A percentile compares a stretch with the other conserved stretches of the same genome.
Conservation (phyloP, 2,329 filamentous ascomycete species). For the Cladosporium sp. region DNA sequence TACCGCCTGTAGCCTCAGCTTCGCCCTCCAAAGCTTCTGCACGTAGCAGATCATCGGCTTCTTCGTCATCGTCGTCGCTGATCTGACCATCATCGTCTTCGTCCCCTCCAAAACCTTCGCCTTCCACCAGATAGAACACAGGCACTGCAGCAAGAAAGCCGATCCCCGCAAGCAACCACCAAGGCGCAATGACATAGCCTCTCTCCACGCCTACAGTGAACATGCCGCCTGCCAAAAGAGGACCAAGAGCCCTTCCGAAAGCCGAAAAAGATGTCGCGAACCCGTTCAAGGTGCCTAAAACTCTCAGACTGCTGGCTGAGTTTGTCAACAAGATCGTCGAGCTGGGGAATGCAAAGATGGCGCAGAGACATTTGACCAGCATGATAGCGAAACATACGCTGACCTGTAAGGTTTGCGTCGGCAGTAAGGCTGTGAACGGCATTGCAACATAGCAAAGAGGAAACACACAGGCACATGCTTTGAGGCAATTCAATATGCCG, state of each 20-base stretch:
- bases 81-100: conserved; percentile 32
- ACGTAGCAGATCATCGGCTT: conserved; percentile 19
- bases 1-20: conserved; percentile 20
- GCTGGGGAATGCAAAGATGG: conserved; percentile 84
- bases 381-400: conserved; percentile 61
- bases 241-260: conserved; percentile 73
- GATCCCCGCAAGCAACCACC: conserved; percentile 69
- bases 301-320: conserved; percentile 65
- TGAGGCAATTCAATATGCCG: conserved; percentile 71
- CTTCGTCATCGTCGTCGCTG: conserved; percentile 32
- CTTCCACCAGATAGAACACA: conserved; percentile 68
- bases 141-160: conserved; percentile 64
- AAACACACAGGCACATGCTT: conserved; percentile 60
- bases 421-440: conserved; percentile 69
- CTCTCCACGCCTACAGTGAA: conserved; percentile 73
- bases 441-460: conserved; percentile 75
- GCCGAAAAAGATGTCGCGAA: conserved; percentile 80
- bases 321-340: conserved; percentile 89
- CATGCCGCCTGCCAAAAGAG: conserved; percentile 64
- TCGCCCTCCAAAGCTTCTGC: conserved; percentile 20
- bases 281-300: conserved; percentile 86
- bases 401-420: conserved; percentile 49
- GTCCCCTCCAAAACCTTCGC: conserved; percentile 56
- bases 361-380: conserved; percentile 66
- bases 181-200: conserved; percentile 74